phyloP scores from a whole-genome alignment of 2,329 filamentous ascomycete species.

The Alternaria angustiovoidea region DNA sequence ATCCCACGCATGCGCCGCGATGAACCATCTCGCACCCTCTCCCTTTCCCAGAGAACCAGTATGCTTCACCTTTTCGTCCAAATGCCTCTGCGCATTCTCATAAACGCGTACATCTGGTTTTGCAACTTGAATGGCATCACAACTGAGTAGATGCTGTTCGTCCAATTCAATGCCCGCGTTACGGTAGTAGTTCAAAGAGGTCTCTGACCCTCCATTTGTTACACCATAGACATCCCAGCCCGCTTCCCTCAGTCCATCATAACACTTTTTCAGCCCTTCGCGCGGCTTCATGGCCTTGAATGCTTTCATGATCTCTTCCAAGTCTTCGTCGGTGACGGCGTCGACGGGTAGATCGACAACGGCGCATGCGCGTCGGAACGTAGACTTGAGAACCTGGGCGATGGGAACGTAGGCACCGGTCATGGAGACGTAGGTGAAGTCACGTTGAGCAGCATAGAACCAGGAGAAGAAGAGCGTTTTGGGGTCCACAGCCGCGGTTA shows the following conservation, averaged over 20 bases:
- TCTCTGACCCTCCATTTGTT: constrained; percentile 33
- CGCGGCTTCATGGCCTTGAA: constrained; percentile 33
- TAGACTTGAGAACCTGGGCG: constrained; percentile 28
- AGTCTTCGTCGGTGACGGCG: constrained; percentile 28
- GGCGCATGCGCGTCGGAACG: constrained; percentile 30
- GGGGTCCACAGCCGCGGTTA: constrained; percentile 21
- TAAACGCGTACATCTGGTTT: constrained; percentile 36
- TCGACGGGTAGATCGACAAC: constrained; percentile 28
- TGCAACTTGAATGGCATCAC: constrained; percentile 29
- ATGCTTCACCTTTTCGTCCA: constrained; percentile 4
- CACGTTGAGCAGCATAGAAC: constrained; percentile 40
- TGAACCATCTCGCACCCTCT: constrained; percentile 33
- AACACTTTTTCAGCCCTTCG: constrained; percentile 30
- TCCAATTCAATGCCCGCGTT: constrained; percentile 29
- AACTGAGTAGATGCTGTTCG: constrained; percentile 29
- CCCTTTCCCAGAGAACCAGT: constrained; percentile 5
- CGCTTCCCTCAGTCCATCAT: constrained; percentile 28
- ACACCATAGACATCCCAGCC: constrained; percentile 35
- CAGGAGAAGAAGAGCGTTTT: constrained; percentile 39
- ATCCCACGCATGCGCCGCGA: constrained; percentile 40
- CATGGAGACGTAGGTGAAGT: constrained; percentile 37
- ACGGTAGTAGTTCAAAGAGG: constrained; percentile 28
- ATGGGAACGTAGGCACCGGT: constrained; percentile 30
- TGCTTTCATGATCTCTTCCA: constrained; percentile 29
- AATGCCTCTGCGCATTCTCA: constrained; percentile 26